Evolutionary conservation across 768 basidiomycete genomes (phyloP), one percentile per base, ranked within the genome.

Genomic region (Astraeus odoratus): DNA sequence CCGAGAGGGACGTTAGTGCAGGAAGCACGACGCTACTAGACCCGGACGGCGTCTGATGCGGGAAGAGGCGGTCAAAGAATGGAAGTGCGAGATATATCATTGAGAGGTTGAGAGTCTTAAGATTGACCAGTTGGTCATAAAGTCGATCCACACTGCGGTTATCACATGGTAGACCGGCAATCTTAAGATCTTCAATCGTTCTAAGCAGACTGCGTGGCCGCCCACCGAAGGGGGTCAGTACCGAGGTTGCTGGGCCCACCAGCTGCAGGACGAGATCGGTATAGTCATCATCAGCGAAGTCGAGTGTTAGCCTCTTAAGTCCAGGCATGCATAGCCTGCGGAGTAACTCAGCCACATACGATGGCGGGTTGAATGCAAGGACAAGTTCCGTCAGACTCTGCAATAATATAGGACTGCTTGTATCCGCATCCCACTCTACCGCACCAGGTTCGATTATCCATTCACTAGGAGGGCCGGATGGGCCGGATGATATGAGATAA

Each of bases 251-350:
- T 8, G 60, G 61, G 38, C 49, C 43, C 8, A 41, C 51, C 23
- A 86, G 68, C 40, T 69, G 67, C 26, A 56, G 48, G 23, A 74
- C 67, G 43, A 86, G 66, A 0, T 69, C 64, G 5, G 68, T 68
- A 54, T 71, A 83, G 50, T 86, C 82, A 15, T 67, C 70, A 1
- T 65, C 57, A 39, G 78, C 74, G 45, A 79, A 75, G 51, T 83
- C 74, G n/a, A 87, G 68, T 5, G 67, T 54, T 39, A 76, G 61
- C 24, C 48, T 51, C 46, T 51, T 56, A 26, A 75, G 56, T 23
- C 55, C 53, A 27, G 74, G 73, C 42, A 68, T 50, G 31, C 50
- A 51, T 19, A 74, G 49, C 31, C 40, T 51, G 47, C 8, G 57
- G 42, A 64, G 24, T 3, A 62, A 35, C 15, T 47, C 50, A 19